phyloP scores from a whole-genome alignment of 1,284 basidiomycete species.

The Heliocybe sulcata region DNA sequence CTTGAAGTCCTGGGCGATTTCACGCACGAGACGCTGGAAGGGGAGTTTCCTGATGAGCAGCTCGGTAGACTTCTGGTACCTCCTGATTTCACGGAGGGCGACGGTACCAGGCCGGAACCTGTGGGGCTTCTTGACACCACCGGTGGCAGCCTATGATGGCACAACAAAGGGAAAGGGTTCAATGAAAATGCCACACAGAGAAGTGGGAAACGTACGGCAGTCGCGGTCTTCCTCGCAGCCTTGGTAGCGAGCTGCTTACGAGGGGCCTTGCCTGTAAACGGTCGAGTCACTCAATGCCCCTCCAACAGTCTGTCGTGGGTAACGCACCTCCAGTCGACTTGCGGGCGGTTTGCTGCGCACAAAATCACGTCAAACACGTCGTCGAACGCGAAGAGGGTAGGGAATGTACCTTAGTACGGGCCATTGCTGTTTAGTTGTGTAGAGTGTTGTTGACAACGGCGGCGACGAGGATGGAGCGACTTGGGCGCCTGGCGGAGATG shows the following conservation, averaged over 20 bases:
- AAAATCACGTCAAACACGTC: not conserved
- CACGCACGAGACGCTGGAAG: conserved; percentile 71
- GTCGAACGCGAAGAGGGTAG: not conserved
- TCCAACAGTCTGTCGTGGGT: conserved; percentile 2
- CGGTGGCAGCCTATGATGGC: conserved; percentile 36
- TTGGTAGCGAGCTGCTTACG: conserved; percentile 62
- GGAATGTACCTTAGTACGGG: conserved; percentile 22
- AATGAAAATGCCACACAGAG: not conserved
- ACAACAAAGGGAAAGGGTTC: not conserved
- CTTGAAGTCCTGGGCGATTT: conserved; percentile 69
- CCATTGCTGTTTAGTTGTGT: conserved; percentile 16
- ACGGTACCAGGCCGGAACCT: conserved; percentile 58
- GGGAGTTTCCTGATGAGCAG: conserved; percentile 72
- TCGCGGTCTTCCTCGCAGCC: conserved; percentile 41
- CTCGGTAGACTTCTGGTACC: conserved; percentile 80
- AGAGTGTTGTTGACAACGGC: not conserved
- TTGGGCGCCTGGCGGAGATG: not conserved
- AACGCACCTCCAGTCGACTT: conserved; percentile 53
- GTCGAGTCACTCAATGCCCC: not conserved
- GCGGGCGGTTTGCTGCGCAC: conserved; percentile 40
- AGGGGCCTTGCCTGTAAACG: conserved; percentile 37
- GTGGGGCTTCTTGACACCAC: conserved; percentile 79
- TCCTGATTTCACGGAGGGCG: conserved; percentile 78
- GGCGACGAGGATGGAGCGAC: not conserved
- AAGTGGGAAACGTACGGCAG: conserved; percentile 21